Evolutionary conservation across 352 stramenopile species (phyloP), one percentile per base, ranked within the genome.

Genomic region (Pythium sukuiense): DNA sequence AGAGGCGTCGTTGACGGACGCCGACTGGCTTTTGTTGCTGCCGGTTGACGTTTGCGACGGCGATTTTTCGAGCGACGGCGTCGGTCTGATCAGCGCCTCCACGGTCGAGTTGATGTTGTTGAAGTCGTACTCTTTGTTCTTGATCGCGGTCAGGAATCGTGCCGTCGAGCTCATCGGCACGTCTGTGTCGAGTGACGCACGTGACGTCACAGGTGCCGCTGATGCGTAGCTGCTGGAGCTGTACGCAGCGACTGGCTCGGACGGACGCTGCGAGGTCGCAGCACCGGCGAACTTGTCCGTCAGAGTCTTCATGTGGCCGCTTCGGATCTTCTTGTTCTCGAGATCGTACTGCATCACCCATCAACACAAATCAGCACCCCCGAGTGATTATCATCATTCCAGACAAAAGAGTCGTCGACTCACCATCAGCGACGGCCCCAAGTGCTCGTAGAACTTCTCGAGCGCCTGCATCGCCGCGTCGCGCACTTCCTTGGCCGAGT

Each of bases 401-500:
- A 55, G 13, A 8, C 24, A 55, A 55, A 12, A 37, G 14, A 24
- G 9, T 11, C 18, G 45, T 6, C 30, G 37, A 26, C 55, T 20
- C 79, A 93, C 87, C 77, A 92, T 62, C n/a, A 95, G 57, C 16
- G 85, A 83, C 2, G 85, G 69, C 1, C 85, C 85, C 37, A 90
- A 76, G 59, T 86, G 73, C 7, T 74, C 65, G 71, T 93, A 95
- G 59, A 95, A 86, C 29, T 82, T 82, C 54, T 88, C 81, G n/a
- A 95, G 62, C 6, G 82, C 75, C 14, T 69, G 72, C 46, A 95
- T 83, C 6, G 81, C 81, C 2, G 85, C 70, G n/a, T 92, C 72
- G 16, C 87, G 85, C 59, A 95, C 87, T 76, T 95, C 84, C 59
- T 95, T 95, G 0, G 85, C 77, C 32, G 87, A 92, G 62, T 95